These are phyloP conservation scores for Vachellia pachyceras DNA, from an alignment of 306 rosid genomes.

Conservation along the genomic window DNA sequence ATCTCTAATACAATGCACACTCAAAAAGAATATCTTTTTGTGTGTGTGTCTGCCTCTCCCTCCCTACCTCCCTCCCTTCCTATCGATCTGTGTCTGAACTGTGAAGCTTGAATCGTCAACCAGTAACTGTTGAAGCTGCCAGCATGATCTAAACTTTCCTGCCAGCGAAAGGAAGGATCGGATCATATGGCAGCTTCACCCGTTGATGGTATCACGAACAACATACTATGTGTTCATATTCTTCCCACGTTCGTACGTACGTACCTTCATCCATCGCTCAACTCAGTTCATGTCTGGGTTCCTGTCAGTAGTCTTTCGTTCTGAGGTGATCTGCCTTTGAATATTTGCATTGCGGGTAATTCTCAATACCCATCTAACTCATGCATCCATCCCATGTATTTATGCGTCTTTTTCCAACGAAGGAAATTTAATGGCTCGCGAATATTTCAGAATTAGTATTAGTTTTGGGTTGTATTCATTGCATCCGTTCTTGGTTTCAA, in stretches of 20 bases:
- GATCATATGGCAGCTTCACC: slow-evolving; percentile 89
- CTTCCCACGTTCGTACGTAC: not conserved
- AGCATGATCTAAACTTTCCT: slow-evolving; percentile 89
- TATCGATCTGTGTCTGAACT: not conserved
- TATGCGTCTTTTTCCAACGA: not conserved
- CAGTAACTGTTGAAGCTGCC: slow-evolving; percentile 84
- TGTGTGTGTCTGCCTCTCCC: not conserved
- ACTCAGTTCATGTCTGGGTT: not conserved
- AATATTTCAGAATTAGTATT: not conserved
- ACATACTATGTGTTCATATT: not conserved
- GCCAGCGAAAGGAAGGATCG: slow-evolving; percentile 56
- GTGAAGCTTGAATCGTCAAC: slow-evolving; percentile 64
- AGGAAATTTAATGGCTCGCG: not conserved
- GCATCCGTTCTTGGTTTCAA: slow-evolving; percentile 23
- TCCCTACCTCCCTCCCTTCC: no score
- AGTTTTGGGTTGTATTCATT: not conserved
- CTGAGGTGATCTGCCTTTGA: not conserved
- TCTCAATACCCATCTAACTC: not conserved
- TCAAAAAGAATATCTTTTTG: not conserved
- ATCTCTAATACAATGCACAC: not conserved
- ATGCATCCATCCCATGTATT: not conserved
- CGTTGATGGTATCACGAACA: slow-evolving; percentile 64
- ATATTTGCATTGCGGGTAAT: not conserved
- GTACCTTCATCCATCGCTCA: not conserved
- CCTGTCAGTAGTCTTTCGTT: not conserved